Base-by-base conservation (phyloP, 2,329 filamentous ascomycete species). In the Arthrobotrys megalospora region DNA sequence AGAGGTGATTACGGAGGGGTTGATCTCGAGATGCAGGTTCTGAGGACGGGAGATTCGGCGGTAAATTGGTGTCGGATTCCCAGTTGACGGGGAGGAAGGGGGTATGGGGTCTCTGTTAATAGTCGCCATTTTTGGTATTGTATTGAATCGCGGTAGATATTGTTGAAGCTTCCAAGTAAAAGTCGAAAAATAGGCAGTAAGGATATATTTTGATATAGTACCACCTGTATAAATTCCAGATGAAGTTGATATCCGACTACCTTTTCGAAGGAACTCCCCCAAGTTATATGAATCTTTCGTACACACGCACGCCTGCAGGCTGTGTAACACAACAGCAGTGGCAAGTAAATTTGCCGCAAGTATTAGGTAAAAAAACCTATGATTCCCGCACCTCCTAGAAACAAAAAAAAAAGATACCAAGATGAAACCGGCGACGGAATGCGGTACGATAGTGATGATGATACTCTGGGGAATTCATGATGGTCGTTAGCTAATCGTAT, bases 41-140 rank as follows among this genome's bases (percentile, higher is more conserved):
- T 76, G 72, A 63, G 72, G 65, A n/a, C 72, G 72, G 32, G 72
- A 76, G 48, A 41, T 43, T 16, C 72, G 64, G 21, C 72, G 55
- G 36, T 60, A 60, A 6, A 60, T 7, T 8, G 36, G 55, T 10
- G 34, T 19, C 16, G 55, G 6, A 10, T 32, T 16, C n/a, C 6
- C 24, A 8, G 12, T 16, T 24, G 36, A n/a, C 24, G 34, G 19
- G 14, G 16, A 21, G 19, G 55, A 60, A 12, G 34, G 21, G 55
- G 36, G 36, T 60, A 36, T 12, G 52, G 52, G 34, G 52, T 43
- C 55, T 16, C 43, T 24, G 16, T 60, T 8, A 3, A 43, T 60
- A 3, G 55, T 43, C 36, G 55, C 55, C 55, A 43, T 60, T 24
- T 53, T 53, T 24, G 8, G 5, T 32, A 12, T 53, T 10, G 7